Evolutionary conservation across 352 stramenopile genomes (phyloP).

Genomic region (Pythium sukuiense): DNA sequence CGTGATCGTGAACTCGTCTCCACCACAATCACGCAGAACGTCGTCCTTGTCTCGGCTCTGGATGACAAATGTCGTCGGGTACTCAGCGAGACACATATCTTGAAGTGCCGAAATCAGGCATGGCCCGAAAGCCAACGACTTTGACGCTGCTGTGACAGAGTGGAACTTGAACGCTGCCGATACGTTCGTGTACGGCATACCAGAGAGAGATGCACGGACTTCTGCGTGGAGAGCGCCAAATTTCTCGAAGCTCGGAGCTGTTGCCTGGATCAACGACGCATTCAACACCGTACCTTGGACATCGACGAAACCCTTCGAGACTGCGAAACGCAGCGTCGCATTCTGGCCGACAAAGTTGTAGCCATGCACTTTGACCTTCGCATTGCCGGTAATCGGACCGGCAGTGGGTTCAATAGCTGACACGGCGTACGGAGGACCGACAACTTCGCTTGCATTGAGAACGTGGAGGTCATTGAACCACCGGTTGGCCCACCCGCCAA

Average conservation of each 20-base stretch:
- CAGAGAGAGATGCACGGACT: constrained; percentile 89
- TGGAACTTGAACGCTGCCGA: constrained; percentile 90
- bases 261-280: constrained; percentile 86
- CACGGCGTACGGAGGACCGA: constrained; percentile 96
- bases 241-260: constrained; percentile 94
- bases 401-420: constrained; percentile 87
- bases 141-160: constrained; percentile 89
- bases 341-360: constrained; percentile 91
- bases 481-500: constrained; percentile 95
- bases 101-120: constrained; percentile 72
- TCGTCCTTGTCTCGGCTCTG: constrained; percentile 90
- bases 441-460: constrained; percentile 93
- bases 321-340: constrained; percentile 91
- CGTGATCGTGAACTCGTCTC: constrained; percentile 92
- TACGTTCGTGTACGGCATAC: constrained; percentile 93
- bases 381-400: constrained; percentile 93
- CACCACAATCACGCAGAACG: constrained; percentile 89
- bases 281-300: constrained; percentile 86
- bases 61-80: constrained; percentile 90
- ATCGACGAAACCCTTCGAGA: constrained; percentile 92
- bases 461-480: constrained; percentile 94
- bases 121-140: constrained; percentile 94
- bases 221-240: constrained; percentile 88
- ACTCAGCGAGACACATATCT: constrained; percentile 66
- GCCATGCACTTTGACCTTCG: constrained; percentile 87